Conservation (phyloP, 352 stramenopile genomes). For the Globisporangium ultimum region DNA sequence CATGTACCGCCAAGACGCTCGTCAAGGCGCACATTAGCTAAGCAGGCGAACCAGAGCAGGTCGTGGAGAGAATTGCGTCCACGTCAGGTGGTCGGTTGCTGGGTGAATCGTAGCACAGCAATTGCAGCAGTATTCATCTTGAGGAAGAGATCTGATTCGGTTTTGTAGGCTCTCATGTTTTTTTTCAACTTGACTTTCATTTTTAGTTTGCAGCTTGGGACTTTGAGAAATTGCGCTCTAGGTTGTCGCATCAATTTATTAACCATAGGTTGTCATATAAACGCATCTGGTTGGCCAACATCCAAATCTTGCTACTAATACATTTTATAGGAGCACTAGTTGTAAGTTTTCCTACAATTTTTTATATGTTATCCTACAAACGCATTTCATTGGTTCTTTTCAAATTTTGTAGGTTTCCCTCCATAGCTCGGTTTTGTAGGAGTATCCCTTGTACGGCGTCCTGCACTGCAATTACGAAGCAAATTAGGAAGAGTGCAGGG, state of each 20-base stretch:
- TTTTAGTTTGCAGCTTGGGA: too few relatives aligned
- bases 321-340: too few relatives aligned
- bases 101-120: neutral
- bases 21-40: slow-evolving; percentile 72
- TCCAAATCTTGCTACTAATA: too few relatives aligned
- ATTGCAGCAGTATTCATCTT: too few relatives aligned
- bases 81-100: neutral
- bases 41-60: neutral
- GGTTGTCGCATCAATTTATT: neutral
- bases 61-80: neutral
- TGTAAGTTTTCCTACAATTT: too few relatives aligned
- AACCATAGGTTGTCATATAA: neutral
- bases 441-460: neutral
- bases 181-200: too few relatives aligned
- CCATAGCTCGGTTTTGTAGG: neutral
- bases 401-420: neutral
- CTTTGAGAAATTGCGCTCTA: neutral
- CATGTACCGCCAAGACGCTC: slow-evolving; percentile 61
- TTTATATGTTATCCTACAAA: neutral
- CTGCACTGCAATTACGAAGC: too few relatives aligned
- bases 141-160: too few relatives aligned
- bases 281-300: too few relatives aligned
- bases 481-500: neutral
- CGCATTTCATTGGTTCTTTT: neutral
- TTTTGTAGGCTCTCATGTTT: too few relatives aligned